These are phyloP conservation scores for Quercus alba DNA, from an alignment of 306 rosid species.

Conservation along the genomic window DNA sequence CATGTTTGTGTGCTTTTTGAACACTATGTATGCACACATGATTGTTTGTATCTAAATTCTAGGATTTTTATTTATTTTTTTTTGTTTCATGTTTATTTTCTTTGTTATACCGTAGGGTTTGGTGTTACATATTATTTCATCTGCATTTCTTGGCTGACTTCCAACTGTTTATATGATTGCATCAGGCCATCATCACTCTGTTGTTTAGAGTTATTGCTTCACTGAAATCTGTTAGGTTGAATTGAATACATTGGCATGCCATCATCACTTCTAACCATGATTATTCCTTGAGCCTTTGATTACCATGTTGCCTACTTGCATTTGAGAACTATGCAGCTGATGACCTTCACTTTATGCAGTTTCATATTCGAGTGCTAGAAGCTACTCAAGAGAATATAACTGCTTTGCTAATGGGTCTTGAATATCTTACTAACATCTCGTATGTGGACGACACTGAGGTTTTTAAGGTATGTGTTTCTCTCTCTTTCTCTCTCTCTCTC, in stretches of 20 bases:
- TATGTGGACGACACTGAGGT: conserved; percentile 96
- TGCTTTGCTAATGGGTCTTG: conserved; percentile 81
- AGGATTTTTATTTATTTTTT: not conserved
- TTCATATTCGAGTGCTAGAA: conserved; percentile 81
- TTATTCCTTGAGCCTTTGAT: not conserved
- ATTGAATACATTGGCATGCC: not conserved
- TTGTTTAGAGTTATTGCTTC: not conserved
- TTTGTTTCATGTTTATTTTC: not conserved
- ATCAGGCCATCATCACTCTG: not conserved
- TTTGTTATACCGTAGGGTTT: not conserved
- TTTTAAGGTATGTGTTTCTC: conserved; percentile 60
- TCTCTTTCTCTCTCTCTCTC: not conserved
- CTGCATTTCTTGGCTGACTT: not conserved
- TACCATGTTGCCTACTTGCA: not conserved
- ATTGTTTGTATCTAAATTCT: not conserved
- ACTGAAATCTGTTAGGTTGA: not conserved
- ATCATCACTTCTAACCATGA: not conserved
- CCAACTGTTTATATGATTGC: not conserved
- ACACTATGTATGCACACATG: too few relatives aligned
- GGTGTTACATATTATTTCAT: not conserved
- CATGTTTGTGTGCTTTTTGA: too few relatives aligned
- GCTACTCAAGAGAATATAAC: conserved; percentile 69
- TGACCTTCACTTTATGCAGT: conserved; percentile 36
- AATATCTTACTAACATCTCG: conserved; percentile 90
- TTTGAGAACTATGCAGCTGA: not conserved